Base-by-base conservation (phyloP, 225 moss, liverwort and hornwort genomes). In the Sphagnum contortum region DNA sequence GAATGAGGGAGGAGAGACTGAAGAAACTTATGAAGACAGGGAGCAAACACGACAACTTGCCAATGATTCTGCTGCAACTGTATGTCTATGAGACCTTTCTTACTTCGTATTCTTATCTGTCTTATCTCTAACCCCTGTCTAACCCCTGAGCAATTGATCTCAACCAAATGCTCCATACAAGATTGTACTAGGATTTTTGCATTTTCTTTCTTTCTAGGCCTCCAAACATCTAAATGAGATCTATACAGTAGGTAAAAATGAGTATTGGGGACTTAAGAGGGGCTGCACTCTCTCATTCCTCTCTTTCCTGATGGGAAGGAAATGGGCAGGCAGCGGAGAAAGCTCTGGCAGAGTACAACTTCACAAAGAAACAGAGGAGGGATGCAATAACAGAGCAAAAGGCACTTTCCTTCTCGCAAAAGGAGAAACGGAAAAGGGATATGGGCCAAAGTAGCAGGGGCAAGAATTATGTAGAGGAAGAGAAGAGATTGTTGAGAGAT, bases 131-230 rank as follows among this genome's bases (percentile, higher is more conserved):
- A 29, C 29, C 29, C 0, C 29, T 29, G 29, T 29, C 29, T 29
- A 29, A 29, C 29, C 29, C 29, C 29, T 29, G 29, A 29, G 29
- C 29, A 29, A 29, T 29, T 29, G 29, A 29, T 29, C 29, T 29
- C 47, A 89, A 94, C 66, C 79, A 87, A 4, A 91, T 91, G 46
- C 91, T 94, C 3, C 89, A 94, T 70, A 91, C 91, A 7, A 91
- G 94, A 56, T 94, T 94, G 63, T 68, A 86, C 84, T 0, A 91
- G 81, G 48, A 51, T 12, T 48, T 61, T 44, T 3, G 58, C 44
- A 58, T 3, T 6, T 12, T 58, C 7, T 58, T 58, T 12, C 1
- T 7, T 13, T 58, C 7, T 12, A 58, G 12, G 58, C 29, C 9
- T 5, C 3, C 14, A 44, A 44, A 11, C 58, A 58, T 29, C 58